Percentiles rank a stretch among this genome's conserved stretches.
These are phyloP conservation scores for Sporormia fimetaria DNA, from an alignment of 495 filamentous ascomycete genomes.

Conservation along the genomic window DNA sequence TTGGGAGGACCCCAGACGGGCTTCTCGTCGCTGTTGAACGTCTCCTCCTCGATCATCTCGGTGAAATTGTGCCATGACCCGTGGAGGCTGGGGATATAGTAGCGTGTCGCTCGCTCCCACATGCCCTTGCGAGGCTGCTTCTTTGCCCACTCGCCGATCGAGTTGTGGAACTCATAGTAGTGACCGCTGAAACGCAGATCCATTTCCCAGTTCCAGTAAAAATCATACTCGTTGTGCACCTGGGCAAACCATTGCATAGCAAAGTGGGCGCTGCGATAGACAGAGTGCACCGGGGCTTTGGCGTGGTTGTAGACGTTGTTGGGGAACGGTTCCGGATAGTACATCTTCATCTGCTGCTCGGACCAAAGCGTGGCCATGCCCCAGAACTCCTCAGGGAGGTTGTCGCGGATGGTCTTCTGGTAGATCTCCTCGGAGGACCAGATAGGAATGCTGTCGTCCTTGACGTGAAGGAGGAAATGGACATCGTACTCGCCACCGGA, in stretches of 20 bases:
- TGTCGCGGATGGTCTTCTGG: slow-evolving; percentile 38
- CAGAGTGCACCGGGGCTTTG: slow-evolving; percentile 28
- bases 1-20: slow-evolving; percentile 37
- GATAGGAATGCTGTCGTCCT: slow-evolving; percentile 43
- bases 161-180: slow-evolving; percentile 43
- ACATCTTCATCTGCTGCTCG: slow-evolving; percentile 36
- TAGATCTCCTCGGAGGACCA: slow-evolving; percentile 41
- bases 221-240: slow-evolving; percentile 47
- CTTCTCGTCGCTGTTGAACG: slow-evolving; percentile 28
- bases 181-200: slow-evolving; percentile 48
- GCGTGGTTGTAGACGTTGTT: slow-evolving; percentile 33
- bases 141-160: slow-evolving; percentile 39
- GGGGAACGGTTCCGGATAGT: slow-evolving; percentile 37
- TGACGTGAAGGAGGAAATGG: slow-evolving; percentile 47
- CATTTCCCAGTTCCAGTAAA: slow-evolving; percentile 53
- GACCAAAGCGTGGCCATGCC: slow-evolving; percentile 48
- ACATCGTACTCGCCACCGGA: slow-evolving; percentile 50
- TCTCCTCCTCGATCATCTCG: slow-evolving; percentile 35
- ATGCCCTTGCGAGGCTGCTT: slow-evolving; percentile 43
- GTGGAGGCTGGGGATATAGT: slow-evolving; percentile 39
- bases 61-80: slow-evolving; percentile 38
- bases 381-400: slow-evolving; percentile 45
- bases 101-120: slow-evolving; percentile 39
- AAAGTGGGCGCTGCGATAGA: slow-evolving; percentile 35
- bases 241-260: slow-evolving; percentile 48